Evolutionary conservation across 495 filamentous ascomycete species (phyloP), one percentile per base, ranked within the genome.

Genomic region (Cenococcum geophilum): DNA sequence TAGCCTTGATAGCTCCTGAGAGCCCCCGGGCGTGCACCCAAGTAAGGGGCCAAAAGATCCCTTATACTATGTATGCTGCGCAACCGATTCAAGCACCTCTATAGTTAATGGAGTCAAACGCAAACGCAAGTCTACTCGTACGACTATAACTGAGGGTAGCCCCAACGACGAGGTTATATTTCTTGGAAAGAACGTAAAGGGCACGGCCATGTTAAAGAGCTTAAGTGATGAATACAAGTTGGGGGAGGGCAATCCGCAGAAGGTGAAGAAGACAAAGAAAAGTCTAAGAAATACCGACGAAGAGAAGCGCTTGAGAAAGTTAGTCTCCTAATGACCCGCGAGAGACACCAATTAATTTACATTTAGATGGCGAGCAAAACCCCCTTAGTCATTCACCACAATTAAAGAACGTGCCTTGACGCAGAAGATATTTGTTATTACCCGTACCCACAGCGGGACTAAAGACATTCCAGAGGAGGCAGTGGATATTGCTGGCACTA

Each of bases 401-500:
- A 73, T 74, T 50, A 61, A 79, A 9, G 61, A 36, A 18, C 66
- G 63, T 22, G 63, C 66, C 4, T 37, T 65, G 0, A 66, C 56
- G 0, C 63, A 69, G 40, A 43, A 82, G 25, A 84, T 88, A 79
- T 83, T 79, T 60, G 76, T 86, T 5, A 72, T 86, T 5, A 72
- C 76, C 40, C 76, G 84, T 23, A 74, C 65, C 18, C 74, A 82
- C 5, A 59, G 58, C 25, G 74, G 73, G 12, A 76, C 75, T 5
- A 69, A 72, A 2, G 70, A 77, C 0, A 59, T 62, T 3, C 82
- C 77, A 1, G 72, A 78, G 36, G 80, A 88, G 59, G 74, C 67
- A 0, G 82, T 92, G 65, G 80, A 86, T 40, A 75, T 95, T 52
- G 85, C 85, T 14, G 89, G 89, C 23, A 80, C 85, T 6, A 89